phyloP scores from a whole-genome alignment of 257 asterid species.

The Petunia secreta region DNA sequence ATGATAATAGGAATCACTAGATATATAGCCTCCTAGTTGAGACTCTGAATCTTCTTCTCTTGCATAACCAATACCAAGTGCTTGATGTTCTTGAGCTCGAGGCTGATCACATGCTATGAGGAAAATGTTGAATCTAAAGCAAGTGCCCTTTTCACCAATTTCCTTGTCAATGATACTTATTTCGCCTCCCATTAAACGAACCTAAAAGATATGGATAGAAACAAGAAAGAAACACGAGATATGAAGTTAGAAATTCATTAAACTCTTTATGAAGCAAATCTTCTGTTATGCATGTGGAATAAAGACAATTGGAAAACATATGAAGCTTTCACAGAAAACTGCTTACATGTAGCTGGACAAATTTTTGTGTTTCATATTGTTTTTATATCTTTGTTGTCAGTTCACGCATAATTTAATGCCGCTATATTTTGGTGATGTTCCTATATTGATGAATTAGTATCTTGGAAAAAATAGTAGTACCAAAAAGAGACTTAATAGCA shows the following conservation, averaged over 20 bases:
- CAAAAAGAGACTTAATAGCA: neutral
- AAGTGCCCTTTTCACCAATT: constrained; percentile 57
- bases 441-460: neutral
- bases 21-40: constrained; percentile 6
- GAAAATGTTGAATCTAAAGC: constrained; percentile 56
- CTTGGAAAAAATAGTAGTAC: neutral
- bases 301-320: neutral
- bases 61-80: neutral
- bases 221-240: neutral
- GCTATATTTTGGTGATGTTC: neutral
- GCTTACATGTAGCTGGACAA: neutral
- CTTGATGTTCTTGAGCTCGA: neutral
- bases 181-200: constrained; percentile 81
- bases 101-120: constrained; percentile 28
- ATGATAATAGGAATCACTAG: constrained; percentile 33
- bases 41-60: constrained; percentile 39
- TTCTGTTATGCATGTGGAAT: neutral
- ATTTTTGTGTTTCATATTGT: neutral
- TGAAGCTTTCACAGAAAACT: neutral
- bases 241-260: neutral
- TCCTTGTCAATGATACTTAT: constrained; percentile 65
- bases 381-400: neutral
- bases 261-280: constrained; percentile 3
- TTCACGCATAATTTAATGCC: neutral
- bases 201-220: constrained; percentile 35